phyloP scores from a whole-genome alignment of 108 stramenopile species.

The Epithemia pelagica region DNA sequence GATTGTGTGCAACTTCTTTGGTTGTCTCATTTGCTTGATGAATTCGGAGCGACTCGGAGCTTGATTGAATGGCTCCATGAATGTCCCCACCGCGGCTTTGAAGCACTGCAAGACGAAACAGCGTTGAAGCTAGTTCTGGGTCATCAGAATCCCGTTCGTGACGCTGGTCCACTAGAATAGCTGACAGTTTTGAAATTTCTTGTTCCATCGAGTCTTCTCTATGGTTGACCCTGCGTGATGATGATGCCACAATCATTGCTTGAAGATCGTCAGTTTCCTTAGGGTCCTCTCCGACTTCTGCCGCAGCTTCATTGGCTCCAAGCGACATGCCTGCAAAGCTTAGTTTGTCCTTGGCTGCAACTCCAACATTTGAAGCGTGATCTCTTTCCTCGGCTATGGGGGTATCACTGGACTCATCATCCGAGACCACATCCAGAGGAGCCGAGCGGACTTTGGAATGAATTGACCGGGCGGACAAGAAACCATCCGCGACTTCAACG shows the following conservation, averaged over 20 bases:
- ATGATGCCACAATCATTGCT: background rate
- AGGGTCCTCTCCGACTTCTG: background rate
- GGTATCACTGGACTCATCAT: slow-evolving; percentile 16
- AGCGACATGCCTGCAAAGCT: background rate
- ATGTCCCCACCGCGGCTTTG: slow-evolving; percentile 14
- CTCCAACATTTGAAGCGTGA: background rate
- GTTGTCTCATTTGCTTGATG: slow-evolving; percentile 27
- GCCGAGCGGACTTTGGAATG: slow-evolving; percentile 27
- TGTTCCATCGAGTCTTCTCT: slow-evolving; percentile 10
- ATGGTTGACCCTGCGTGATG: slow-evolving; percentile 13
- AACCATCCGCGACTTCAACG: slow-evolving; percentile 43
- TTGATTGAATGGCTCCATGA: slow-evolving; percentile 13
- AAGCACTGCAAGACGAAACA: slow-evolving; percentile 29
- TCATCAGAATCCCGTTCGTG: slow-evolving; percentile 11
- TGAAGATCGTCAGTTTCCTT: background rate
- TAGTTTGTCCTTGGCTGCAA: background rate
- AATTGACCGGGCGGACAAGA: slow-evolving; percentile 37
- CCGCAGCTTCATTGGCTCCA: slow-evolving; percentile 3
- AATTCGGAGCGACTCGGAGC: slow-evolving; percentile 26
- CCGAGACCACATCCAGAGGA: slow-evolving; percentile 35
- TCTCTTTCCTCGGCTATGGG: background rate
- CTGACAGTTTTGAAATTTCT: background rate
- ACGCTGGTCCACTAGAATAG: background rate
- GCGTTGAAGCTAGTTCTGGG: slow-evolving; percentile 8
- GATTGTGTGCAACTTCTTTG: slow-evolving; percentile 22